These are phyloP conservation scores for Neofusicoccum sp. DNA, from an alignment of 2,329 filamentous ascomycete species.

Conservation along the genomic window DNA sequence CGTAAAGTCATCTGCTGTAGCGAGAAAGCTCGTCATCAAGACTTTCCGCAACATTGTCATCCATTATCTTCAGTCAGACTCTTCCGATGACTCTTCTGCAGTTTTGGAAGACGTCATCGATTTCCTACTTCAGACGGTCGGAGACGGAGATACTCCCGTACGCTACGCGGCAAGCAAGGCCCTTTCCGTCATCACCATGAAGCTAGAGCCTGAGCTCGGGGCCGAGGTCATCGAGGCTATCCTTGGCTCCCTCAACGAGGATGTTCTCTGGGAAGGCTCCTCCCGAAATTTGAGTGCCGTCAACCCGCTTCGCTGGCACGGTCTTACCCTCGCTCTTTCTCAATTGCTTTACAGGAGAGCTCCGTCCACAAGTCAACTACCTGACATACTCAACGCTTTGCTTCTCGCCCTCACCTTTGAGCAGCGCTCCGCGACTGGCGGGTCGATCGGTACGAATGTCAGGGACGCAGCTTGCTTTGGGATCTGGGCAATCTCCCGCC, in stretches of 20 bases:
- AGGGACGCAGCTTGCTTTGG: conserved; percentile 95
- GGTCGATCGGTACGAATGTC: conserved; percentile 82
- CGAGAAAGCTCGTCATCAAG: conserved; percentile 80
- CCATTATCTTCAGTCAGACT: conserved; percentile 54
- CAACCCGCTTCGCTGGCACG: conserved; percentile 86
- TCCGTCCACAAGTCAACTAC: conserved; percentile 67
- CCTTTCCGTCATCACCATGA: conserved; percentile 80
- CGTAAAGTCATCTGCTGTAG: conserved; percentile 71
- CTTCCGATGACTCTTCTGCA: conserved; percentile 34
- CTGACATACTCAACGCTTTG: conserved; percentile 72
- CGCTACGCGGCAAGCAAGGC: conserved; percentile 89
- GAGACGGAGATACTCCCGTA: conserved; percentile 88
- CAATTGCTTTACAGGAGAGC: conserved; percentile 84
- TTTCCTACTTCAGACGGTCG: conserved; percentile 72
- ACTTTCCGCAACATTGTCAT: conserved; percentile 73
- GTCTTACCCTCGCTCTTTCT: conserved; percentile 80
- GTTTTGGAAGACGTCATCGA: conserved; percentile 76
- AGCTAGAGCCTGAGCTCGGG: conserved; percentile 76
- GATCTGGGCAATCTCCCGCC: conserved; percentile 85
- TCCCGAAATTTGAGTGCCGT: conserved; percentile 69
- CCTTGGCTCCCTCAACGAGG: conserved; percentile 64
- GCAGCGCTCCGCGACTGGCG: conserved; percentile 80
- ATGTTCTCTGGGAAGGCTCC: conserved; percentile 56
- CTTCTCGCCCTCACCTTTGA: conserved; percentile 83
- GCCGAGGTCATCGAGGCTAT: conserved; percentile 85